Percentiles rank a stretch among this genome's conserved stretches.
Conservation (phyloP, 2,329 filamentous ascomycete genomes). For the Aspergillus felis region DNA sequence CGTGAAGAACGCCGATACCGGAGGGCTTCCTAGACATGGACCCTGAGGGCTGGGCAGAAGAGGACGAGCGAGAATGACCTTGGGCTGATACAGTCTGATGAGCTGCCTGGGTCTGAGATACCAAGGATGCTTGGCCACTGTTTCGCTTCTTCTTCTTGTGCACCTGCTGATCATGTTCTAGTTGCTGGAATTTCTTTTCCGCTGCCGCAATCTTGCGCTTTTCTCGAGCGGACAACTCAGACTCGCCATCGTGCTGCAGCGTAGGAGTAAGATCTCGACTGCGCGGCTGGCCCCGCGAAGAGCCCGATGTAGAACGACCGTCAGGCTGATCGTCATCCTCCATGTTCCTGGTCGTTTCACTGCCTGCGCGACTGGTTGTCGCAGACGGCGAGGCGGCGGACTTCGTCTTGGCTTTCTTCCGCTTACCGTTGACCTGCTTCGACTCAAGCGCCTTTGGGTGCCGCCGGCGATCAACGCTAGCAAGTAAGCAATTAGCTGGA, state of each 20-base stretch:
- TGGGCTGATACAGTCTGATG: slow-evolving; percentile 27
- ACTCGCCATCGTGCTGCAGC: slow-evolving; percentile 44
- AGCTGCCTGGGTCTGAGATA: slow-evolving; percentile 28
- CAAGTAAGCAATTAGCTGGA: slow-evolving; percentile 36
- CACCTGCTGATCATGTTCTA: slow-evolving; percentile 54
- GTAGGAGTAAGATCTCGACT: slow-evolving; percentile 62
- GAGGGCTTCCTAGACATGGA: slow-evolving; percentile 28
- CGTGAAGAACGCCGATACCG: slow-evolving; percentile 23
- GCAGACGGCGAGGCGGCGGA: slow-evolving; percentile 51
- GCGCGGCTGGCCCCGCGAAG: slow-evolving; percentile 51
- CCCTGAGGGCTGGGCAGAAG: slow-evolving; percentile 25
- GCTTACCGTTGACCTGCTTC: slow-evolving; percentile 44
- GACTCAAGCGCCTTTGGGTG: slow-evolving; percentile 31
- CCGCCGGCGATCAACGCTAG: slow-evolving; percentile 42
- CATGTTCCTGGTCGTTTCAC: slow-evolving; percentile 50
- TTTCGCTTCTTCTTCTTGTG: slow-evolving; percentile 55
- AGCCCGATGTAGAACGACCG: slow-evolving; percentile 55
- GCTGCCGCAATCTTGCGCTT: slow-evolving; percentile 60
- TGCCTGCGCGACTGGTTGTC: slow-evolving; percentile 57
- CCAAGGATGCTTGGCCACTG: slow-evolving; percentile 52
- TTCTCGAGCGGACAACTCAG: slow-evolving; percentile 59
- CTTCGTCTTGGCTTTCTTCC: slow-evolving; percentile 47
- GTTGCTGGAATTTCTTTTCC: slow-evolving; percentile 59
- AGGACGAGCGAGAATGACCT: slow-evolving; percentile 35
- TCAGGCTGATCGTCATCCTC: slow-evolving; percentile 57